Base-by-base conservation (phyloP, 1,284 basidiomycete species). In the Sporisorium reilianum region DNA sequence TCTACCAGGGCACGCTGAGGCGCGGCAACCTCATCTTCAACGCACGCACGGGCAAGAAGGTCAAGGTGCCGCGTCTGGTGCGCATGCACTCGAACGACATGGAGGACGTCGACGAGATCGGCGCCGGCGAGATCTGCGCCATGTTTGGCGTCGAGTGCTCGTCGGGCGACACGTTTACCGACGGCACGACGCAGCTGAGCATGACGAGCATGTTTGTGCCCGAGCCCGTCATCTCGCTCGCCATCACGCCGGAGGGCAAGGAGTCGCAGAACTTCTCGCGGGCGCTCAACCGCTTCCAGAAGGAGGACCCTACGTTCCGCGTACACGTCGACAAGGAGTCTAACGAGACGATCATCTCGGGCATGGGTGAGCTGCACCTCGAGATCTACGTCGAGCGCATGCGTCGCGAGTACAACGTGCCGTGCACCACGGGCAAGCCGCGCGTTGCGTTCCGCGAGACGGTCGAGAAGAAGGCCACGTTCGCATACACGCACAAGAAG, bases 381-480 rank as follows among this genome's bases (percentile, higher is more conserved):
- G 97, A 99, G 84, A 97, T 99, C 82, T 99, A 99, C 87, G 96
- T 98, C 69, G 97, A 99, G 86, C 92, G 97, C 46, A 98, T 99
- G 95, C 91, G 91, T 79, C 91, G 97, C 65, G 97, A 99, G 87
- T 99, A 99, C 87, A 93, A 93, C 72, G 93, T 96, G 26, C 90
- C 93, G 36, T 97, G 95, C 84, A 89, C 90, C 11, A 98, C 96
- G 2, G 96, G 97, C 67, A 96, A 96, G 86, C 97, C 97, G 12
- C 92, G 93, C 25, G 97, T 99, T 48, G 95, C 96, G 2, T 99
- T 96, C 89, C 90, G 95, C 53, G 97, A 99, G 87, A 95, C 95
- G 1, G 91, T 98, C 84, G 92, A 92, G 1, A 89, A 91, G 75
- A 88, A 89, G 36, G 90, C 92, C 8, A 89, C 91, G 55, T 99